These are phyloP conservation scores for Penicillium sp. DNA, from an alignment of 2,329 filamentous ascomycete species.

Conservation along the genomic window DNA sequence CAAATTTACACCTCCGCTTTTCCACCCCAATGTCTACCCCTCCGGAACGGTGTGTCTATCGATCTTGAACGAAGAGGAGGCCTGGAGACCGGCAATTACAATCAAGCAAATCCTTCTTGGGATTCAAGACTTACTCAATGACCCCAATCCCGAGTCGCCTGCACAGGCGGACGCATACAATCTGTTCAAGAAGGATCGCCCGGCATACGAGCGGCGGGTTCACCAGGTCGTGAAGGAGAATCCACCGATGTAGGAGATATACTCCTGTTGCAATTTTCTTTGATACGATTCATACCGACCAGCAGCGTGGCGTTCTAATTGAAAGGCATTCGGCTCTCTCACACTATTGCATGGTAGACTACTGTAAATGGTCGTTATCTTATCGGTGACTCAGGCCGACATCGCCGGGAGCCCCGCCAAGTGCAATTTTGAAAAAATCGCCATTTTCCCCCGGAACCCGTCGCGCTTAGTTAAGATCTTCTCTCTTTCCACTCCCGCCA, in stretches of 20 bases:
- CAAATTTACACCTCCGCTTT: slow-evolving; percentile 93
- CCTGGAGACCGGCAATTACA: slow-evolving; percentile 97
- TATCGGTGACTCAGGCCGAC: slow-evolving; percentile 26
- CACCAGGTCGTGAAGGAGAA: slow-evolving; percentile 84
- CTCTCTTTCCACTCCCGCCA: slow-evolving; percentile 5
- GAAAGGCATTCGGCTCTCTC: slow-evolving; percentile 14
- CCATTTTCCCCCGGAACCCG: not conserved
- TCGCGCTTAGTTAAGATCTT: slow-evolving; percentile 16
- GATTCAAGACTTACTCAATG: slow-evolving; percentile 91
- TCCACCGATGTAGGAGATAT: slow-evolving; percentile 57
- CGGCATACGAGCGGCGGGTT: slow-evolving; percentile 83
- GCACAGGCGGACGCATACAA: slow-evolving; percentile 98
- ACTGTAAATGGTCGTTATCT: slow-evolving; percentile 16
- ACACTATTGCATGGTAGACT: too few species aligned
- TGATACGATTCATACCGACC: slow-evolving; percentile 7
- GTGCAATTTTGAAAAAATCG: slow-evolving; percentile 15
- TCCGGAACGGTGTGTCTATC: slow-evolving; percentile 96
- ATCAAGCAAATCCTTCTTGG: slow-evolving; percentile 96
- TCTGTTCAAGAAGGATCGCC: slow-evolving; percentile 82
- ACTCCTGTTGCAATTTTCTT: slow-evolving; percentile 13
- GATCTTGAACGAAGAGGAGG: slow-evolving; percentile 96
- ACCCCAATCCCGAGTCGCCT: slow-evolving; percentile 93
- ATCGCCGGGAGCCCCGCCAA: slow-evolving; percentile 19
- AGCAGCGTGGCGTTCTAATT: slow-evolving; percentile 28
- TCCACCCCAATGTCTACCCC: slow-evolving; percentile 97